Evolutionary conservation across 352 stramenopile genomes (phyloP), one percentile per base, ranked within the genome.

Genomic region (Phytophthora idaei): DNA sequence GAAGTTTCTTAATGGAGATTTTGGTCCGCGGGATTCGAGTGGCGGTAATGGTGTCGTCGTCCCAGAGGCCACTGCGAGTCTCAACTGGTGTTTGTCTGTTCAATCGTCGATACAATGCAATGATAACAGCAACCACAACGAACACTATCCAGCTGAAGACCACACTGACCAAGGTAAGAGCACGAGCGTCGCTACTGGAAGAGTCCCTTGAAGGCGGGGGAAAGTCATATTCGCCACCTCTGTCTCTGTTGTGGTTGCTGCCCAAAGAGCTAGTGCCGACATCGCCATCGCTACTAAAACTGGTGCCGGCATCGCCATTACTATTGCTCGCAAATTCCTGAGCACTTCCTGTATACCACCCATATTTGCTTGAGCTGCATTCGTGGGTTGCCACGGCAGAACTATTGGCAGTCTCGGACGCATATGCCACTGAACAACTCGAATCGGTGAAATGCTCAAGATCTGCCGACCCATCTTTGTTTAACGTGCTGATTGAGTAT

Each of bases 1-100:
- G 15, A 0, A 74, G 53, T 12, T 56, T 54, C 11, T 70, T 61
- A 8, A 80, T 27, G 4, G 51, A 31, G 5, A 82, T 54, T 28
- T 79, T 78, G 29, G 73, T 62, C 14, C 67, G 62, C 9, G 73
- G 60, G 21, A 82, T 73, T 9, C 77, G 59, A 15, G 52, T 70
- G 2, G 64, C 52, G 3, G 50, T 57, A 21, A 76, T 69, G 21
- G 39, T 46, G 29, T 74, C 54, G 55, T 74, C 75, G 21, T 73
- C 54, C 72, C 65, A 78, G 6, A 73, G 61, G 17, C 64, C 61
- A 17, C 39, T 59, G 32, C 47, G 57, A 50, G 25, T 64, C 21
- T 57, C 46, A 4, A 57, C 14, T 34, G 46, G 47, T 21, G 28
- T 29, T 14, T 57, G 46, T 17, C n/a, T 49, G n/a, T 51, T 64